These are phyloP conservation scores for Anastatica hierochuntica DNA, from an alignment of 345 rosid genomes.

Conservation along the genomic window DNA sequence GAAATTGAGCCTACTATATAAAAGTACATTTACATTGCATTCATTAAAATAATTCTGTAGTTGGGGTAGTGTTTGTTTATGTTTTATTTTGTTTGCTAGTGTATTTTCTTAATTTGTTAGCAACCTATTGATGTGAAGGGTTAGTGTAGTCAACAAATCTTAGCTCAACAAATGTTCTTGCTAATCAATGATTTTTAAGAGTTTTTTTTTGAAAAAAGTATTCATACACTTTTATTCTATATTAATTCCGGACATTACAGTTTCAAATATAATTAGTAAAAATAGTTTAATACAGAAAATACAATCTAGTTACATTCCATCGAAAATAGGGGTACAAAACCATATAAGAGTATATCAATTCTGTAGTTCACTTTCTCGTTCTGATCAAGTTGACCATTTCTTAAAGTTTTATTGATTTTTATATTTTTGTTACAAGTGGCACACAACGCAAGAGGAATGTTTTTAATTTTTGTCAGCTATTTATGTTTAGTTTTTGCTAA, in stretches of 20 bases:
- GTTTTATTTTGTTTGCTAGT: neutral
- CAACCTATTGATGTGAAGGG: neutral
- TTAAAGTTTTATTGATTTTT: too few relatives aligned
- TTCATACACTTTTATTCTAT: neutral
- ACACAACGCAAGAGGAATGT: too few relatives aligned
- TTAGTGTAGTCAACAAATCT: neutral
- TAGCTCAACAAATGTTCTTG: neutral
- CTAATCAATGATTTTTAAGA: neutral
- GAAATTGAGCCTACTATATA: neutral
- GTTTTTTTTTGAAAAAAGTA: too few relatives aligned
- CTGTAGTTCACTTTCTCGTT: neutral
- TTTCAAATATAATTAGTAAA: neutral
- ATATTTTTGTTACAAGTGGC: neutral
- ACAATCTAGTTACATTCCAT: too few relatives aligned
- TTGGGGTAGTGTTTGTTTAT: slow-evolving; percentile 3
- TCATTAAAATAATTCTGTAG: neutral
- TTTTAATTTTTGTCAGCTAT: too few relatives aligned
- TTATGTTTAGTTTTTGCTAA: too few relatives aligned
- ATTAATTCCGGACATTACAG: neutral
- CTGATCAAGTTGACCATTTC: slow-evolving; percentile 4
- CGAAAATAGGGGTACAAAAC: too few relatives aligned
- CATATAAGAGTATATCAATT: neutral
- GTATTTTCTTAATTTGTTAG: neutral
- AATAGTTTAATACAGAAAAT: too few relatives aligned
- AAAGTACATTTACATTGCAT: neutral